Base-by-base conservation (phyloP, 192 early-diverging fungal species). In the Dispira parvispora region DNA sequence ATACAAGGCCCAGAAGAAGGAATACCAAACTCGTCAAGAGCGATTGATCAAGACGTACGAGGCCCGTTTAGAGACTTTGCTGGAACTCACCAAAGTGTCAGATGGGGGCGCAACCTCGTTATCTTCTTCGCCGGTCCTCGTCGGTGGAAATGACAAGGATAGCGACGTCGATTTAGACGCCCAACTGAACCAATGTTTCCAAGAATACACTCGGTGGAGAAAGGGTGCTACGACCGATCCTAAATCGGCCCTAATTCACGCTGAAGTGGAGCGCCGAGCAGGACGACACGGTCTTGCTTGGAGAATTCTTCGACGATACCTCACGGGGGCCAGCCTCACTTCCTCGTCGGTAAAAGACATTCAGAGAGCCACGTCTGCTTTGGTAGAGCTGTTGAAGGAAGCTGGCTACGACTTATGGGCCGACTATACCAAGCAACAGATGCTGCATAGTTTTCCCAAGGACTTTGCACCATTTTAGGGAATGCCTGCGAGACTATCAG, bases 361-460 rank as follows among this genome's bases (percentile, higher is more conserved):
- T 52, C 73, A 77, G 64, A 73, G 77, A 0, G 78, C 77, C 46
- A 63, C 71, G 12, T 71, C 69, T 43, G 47, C 82, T 50, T 79
- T 82, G 42, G 66, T 71, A 45, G 75, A 81, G 26, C 52, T 93
- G 5, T 73, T 87, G 18, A 65, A 55, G 3, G 81, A 85, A 54
- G 65, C 88, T 13, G 76, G 78, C 8, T 95, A 89, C 88, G 46
- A 63, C 32, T 13, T 85, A 10, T 93, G 88, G 89, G 69, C 61
- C 16, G 78, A 81, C 38, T 75, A 86, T 66, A 52, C 10, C 50
- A 52, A 52, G 18, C 21, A 52, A 26, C 50, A n/a, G 10, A n/a
- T 52, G 10, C 26, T 20, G 50, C 20, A 20, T 52, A 20, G 50
- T 11, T 52, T 52, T 38, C 32, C 32, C 50, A 52, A 20, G 50